Base-by-base conservation (phyloP, 2,329 filamentous ascomycete species). In the Microsporum canis region DNA sequence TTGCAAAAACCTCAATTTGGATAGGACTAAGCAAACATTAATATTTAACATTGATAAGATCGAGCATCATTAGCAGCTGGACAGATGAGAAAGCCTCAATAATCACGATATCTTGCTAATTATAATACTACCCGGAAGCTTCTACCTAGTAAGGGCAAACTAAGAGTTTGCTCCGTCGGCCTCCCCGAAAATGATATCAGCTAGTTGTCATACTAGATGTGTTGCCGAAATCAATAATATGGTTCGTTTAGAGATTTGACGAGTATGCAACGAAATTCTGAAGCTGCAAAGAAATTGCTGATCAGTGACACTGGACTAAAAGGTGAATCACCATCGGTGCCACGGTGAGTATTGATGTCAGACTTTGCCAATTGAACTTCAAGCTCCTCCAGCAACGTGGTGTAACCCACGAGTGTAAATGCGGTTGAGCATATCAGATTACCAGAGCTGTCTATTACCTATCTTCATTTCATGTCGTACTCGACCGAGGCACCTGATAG, bases 401-500 rank as follows among this genome's bases (percentile, higher is more conserved):
- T 62, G 7, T 56, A 39, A 59, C 61, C 60, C 59, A 63, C 59
- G 62, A 64, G 62, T 63, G 66, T 65, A 66, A 55, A 61, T 65
- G 73, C 74, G 73, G 74, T 72, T 76, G 72, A 74, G 73, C 68
- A 66, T 65, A 67, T 76, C 71, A 72, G 73, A 71, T 76, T 76
- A 76, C 75, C 75, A 76, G 74, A 75, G 72, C 72, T 67, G 59
- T 61, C 62, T 69, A 64, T 41, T 57, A 41, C 63, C 64, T 72
- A 68, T 75, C 74, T 68, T 76, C 74, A 75, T 73, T 47, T 29
- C 45, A 57, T 29, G 38, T 23, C 3, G 33, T 23, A 8, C 33
- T 39, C 27, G 7, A 29, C 29, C 17, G 45, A 41, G 51, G 3
- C 23, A 27, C 14, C n/a, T 29, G 17, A n/a, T 5, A 27, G 34